Evolutionary conservation across 179 eudicot species (phyloP).

Genomic region (Beta corolliflora): DNA sequence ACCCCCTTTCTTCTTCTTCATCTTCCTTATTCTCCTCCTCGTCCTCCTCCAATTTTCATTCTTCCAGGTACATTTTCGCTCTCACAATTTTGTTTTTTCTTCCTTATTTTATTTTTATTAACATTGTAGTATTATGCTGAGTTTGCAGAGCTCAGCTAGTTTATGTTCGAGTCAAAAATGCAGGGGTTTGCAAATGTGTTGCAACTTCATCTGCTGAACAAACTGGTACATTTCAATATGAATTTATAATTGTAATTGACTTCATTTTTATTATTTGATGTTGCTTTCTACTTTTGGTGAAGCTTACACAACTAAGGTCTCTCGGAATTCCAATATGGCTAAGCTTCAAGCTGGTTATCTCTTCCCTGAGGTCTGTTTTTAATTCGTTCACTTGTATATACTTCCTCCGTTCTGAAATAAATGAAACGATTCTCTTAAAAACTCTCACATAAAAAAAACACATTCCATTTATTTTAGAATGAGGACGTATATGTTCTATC

Average conservation of each 20-base stretch:
- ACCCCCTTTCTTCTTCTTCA: conserved; percentile 26
- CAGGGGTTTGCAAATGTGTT: conserved; percentile 51
- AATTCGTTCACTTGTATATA: background rate
- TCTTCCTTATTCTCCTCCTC: conserved; percentile 23
- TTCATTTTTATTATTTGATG: too few species aligned
- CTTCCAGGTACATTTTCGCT: conserved; percentile 16
- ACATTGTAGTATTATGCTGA: too few species aligned
- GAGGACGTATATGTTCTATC: too few species aligned
- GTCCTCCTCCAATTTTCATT: conserved; percentile 5
- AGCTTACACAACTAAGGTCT: conserved; percentile 84
- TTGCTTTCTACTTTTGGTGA: conserved; percentile 5
- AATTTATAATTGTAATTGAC: too few species aligned
- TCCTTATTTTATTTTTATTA: background rate
- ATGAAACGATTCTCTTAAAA: too few species aligned
- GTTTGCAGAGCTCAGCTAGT: conserved; percentile 41
- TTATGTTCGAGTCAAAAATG: conserved; percentile 32
- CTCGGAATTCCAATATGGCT: conserved; percentile 80
- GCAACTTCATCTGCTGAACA: conserved; percentile 51
- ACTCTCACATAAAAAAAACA: too few species aligned
- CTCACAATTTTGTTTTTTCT: background rate
- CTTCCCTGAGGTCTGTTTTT: conserved; percentile 76
- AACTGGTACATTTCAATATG: conserved; percentile 39
- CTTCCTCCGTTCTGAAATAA: background rate
- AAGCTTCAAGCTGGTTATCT: conserved; percentile 99
- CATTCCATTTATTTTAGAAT: too few species aligned